Base-by-base conservation (phyloP, 768 basidiomycete genomes). In the Russula abietina region DNA sequence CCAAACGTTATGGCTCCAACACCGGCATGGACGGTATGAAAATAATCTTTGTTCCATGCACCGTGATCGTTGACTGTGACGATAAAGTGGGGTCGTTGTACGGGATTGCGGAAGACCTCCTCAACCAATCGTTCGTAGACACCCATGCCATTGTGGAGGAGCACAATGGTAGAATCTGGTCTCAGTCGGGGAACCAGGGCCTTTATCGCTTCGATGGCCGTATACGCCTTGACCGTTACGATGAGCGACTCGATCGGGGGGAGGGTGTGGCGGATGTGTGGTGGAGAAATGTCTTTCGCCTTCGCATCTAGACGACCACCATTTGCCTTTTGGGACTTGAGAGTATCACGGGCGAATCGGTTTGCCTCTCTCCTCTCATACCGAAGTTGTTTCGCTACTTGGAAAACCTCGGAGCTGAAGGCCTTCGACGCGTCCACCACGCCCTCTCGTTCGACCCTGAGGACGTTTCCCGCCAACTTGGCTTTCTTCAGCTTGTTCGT, bases 111-210 rank as follows among this genome's bases (percentile, higher is more conserved):
- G 72, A 93, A 98, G 48, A 93, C 68, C 7, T 80, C 68, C 7
- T 75, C 70, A 19, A 91, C 72, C 53, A 97, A 79, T 63, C 83
- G 76, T 60, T 98, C 95, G 73, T 93, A 91, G 10, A 95, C 76
- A 12, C 93, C 96, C 86, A 97, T 90, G 28, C 96, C 96, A 71
- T 96, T 96, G 70, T 96, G 91, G 57, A 98, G 74, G n/a, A 99
- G 81, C 2, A 96, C 90, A 66, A 98, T 85, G 39, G 94, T 96
- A 49, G 87, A 89, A 55, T 81, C 73, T 0, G 80, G 71, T 4
- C 80, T 77, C 22, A 98, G 74, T 19, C 93, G 83, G 14, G 82
- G 83, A 19, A 81, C 74, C 59, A 98, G 81, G 0, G 73, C 70
- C 19, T 74, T 72, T 39, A 99, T 67, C 4, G 88, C 84, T 3